Evolutionary conservation across 148 eudicot genomes (phyloP), one percentile per base, ranked within the genome.

Genomic region (Cornus suecica): DNA sequence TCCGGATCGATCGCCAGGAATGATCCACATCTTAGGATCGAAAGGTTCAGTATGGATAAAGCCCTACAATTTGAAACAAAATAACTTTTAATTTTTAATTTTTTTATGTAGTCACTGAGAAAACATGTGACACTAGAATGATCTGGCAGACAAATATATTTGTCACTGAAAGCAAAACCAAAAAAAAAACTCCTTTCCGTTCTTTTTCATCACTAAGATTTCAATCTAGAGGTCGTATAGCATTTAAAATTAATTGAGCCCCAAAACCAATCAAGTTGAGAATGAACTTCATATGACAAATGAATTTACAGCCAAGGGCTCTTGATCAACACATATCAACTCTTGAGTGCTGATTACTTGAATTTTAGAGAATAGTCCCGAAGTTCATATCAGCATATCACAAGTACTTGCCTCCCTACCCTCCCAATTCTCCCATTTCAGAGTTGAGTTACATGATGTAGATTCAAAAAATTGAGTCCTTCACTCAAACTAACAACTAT

Each of bases 1-100:
- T 34, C 26, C 75, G 72, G 74, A 74, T 20, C 66, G 79, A 79
- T 85, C 90, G 23, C 97, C 97, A 2, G 97, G 97, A 71, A 91
- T 80, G 31, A 76, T 78, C 97, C 99, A 95, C 24, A 37, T 74
- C 64, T 86, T 86, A n/a, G 91, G 97, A 61, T 91, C 90, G 60
- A 91, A 90, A 61, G 86, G 79, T 78, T 90, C 91, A 65, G 81
- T 74, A 28, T 90, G 97, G 37, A 95, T 88, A 66, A 95, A 95
- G n/a, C 99, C 99, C 99, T 95, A 76, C 70, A 83, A 42, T 30
- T 70, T 67, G 64, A 52, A 64, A 20, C n/a, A n/a, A n/a, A n/a
- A n/a, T n/a, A n/a, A n/a, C n/a, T n/a, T n/a, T n/a, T n/a, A n/a
- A n/a, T n/a, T n/a, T n/a, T n/a, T n/a, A n/a, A n/a, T n/a, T n/a